Evolutionary conservation across 2,329 filamentous ascomycete genomes (phyloP).

Genomic region (Verticillium longisporum): DNA sequence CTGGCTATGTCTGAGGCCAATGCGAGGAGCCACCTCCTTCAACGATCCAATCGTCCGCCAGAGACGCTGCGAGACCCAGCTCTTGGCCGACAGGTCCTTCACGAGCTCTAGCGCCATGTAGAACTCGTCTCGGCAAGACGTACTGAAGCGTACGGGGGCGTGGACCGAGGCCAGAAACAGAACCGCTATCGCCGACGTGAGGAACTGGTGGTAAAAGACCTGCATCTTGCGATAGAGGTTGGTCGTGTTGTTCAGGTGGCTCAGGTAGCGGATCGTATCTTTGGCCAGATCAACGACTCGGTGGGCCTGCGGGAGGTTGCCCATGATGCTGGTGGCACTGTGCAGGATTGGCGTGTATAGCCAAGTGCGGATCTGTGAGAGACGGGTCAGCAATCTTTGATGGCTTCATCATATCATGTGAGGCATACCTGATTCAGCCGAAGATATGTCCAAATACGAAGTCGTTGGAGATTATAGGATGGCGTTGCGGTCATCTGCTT

Average conservation of each 20-base stretch:
- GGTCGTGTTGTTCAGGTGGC: conserved; percentile 63
- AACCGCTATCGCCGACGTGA: conserved; percentile 67
- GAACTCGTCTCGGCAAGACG: conserved; percentile 65
- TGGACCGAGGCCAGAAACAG: conserved; percentile 73
- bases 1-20: conserved; percentile 49
- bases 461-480: conserved; percentile 61
- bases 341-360: conserved; percentile 85
- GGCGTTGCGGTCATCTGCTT: conserved; percentile 46
- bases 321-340: conserved; percentile 74
- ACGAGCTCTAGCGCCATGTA: conserved; percentile 72
- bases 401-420: background rate
- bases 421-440: conserved; percentile 64
- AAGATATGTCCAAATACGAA: conserved; percentile 79
- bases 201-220: conserved; percentile 74
- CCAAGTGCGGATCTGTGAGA: conserved; percentile 63
- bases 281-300: conserved; percentile 69
- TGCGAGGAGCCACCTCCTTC: conserved; percentile 63
- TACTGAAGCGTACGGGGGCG: conserved; percentile 64
- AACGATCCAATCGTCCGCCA: conserved; percentile 68
- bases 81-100: conserved; percentile 63
- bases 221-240: conserved; percentile 67
- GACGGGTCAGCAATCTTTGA: background rate
- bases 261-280: conserved; percentile 67
- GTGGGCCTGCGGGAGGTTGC: conserved; percentile 66
- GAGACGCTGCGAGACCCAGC: conserved; percentile 63